phyloP scores from a whole-genome alignment of 176 grass and related monocot species.

The Guadua angustifolia region DNA sequence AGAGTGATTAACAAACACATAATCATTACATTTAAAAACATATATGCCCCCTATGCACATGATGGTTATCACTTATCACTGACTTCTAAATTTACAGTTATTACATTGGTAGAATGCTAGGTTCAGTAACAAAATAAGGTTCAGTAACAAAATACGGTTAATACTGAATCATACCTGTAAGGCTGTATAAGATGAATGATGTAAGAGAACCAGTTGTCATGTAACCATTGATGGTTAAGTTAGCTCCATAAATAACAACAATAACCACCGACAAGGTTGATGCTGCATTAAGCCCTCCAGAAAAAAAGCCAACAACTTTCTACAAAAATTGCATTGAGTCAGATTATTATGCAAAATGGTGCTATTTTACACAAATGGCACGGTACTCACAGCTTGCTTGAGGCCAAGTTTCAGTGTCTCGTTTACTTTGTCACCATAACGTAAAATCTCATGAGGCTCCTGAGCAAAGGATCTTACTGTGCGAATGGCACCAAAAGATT shows the following conservation, averaged over 20 bases:
- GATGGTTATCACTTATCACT: not conserved
- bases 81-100: slow-evolving; percentile 1
- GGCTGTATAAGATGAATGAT: slow-evolving; percentile 96
- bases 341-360: slow-evolving; percentile 31
- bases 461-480: slow-evolving; percentile 96
- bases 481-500: slow-evolving; percentile 94
- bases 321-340: slow-evolving; percentile 43
- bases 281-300: slow-evolving; percentile 93
- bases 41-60: not conserved
- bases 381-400: slow-evolving; percentile 86
- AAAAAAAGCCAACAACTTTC: slow-evolving; percentile 92
- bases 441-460: slow-evolving; percentile 75
- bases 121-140: not conserved
- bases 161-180: slow-evolving; percentile 71
- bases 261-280: slow-evolving; percentile 82
- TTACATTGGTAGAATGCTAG: slow-evolving; percentile 1
- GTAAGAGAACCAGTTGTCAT: slow-evolving; percentile 98
- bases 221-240: slow-evolving; percentile 88
- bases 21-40: not conserved
- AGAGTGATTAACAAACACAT: slow-evolving; percentile 15
- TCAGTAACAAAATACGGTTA: not conserved
- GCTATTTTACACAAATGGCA: slow-evolving; percentile 21
- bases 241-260: slow-evolving; percentile 94
- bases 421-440: slow-evolving; percentile 85
- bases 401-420: slow-evolving; percentile 93